These are phyloP conservation scores for Rhodamnia rubescens DNA, from an alignment of 345 rosid genomes.

Conservation along the genomic window DNA sequence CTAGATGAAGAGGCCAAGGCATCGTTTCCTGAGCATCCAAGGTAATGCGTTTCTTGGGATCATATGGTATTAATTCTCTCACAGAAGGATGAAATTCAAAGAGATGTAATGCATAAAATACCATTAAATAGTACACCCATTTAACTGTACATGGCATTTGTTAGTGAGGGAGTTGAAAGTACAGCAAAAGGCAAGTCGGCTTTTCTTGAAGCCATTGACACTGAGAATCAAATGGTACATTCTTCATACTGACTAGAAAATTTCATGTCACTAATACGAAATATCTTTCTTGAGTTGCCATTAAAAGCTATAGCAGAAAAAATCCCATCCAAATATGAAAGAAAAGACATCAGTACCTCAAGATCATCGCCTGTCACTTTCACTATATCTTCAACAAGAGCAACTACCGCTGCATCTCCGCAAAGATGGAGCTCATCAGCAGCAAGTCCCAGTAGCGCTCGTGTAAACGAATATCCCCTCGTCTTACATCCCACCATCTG, in stretches of 20 bases:
- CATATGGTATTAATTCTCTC: neutral
- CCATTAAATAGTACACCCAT: neutral
- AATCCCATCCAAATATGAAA: neutral
- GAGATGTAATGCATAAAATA: neutral
- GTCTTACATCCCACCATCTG: constrained; percentile 83
- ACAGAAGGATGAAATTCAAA: neutral
- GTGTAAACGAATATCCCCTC: constrained; percentile 86
- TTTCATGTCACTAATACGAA: neutral
- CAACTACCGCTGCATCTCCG: constrained; percentile 85
- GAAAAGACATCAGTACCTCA: constrained; percentile 29
- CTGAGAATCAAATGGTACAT: neutral
- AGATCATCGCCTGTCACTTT: constrained; percentile 73
- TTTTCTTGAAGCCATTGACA: neutral
- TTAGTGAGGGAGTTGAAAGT: neutral
- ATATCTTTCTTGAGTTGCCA: neutral
- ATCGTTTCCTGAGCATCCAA: neutral
- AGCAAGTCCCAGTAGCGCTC: constrained; percentile 79
- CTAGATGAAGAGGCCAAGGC: neutral
- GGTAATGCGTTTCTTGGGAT: neutral
- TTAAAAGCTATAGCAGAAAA: neutral
- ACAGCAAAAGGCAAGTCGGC: neutral
- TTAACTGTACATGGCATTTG: neutral
- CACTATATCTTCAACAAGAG: constrained; percentile 70
- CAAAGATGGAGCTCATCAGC: constrained; percentile 90
- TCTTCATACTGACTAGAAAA: neutral